phyloP scores from a whole-genome alignment of 371 early-diverging fungal genomes.

The Zychaea mexicana region DNA sequence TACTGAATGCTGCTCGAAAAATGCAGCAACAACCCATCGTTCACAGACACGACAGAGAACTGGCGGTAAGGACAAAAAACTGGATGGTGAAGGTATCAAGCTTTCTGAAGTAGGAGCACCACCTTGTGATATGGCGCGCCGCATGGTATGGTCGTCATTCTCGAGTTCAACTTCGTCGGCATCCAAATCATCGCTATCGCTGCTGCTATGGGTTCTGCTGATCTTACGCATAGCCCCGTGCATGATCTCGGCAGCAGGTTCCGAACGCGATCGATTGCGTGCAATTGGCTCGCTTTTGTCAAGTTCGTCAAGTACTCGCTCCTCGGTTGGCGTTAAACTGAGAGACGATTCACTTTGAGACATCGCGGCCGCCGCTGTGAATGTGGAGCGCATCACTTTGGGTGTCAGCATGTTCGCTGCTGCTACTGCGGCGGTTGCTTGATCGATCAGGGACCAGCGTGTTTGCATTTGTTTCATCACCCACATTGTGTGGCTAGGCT shows the following conservation, averaged over 20 bases:
- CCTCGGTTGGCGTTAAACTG: constrained; percentile 5
- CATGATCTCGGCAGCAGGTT: constrained; percentile 13
- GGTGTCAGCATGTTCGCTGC: background rate
- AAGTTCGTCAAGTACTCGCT: background rate
- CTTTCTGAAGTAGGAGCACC: constrained; percentile 18
- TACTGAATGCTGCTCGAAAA: constrained; percentile 79
- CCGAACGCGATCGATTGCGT: constrained; percentile 20
- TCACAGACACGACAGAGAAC: constrained; percentile 85
- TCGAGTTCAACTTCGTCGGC: constrained; percentile 9
- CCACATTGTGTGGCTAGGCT: constrained; percentile 86
- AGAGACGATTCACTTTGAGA: background rate
- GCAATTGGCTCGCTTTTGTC: background rate
- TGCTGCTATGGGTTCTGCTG: background rate
- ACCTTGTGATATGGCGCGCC: constrained; percentile 29
- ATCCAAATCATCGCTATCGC: background rate
- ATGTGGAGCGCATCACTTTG: background rate
- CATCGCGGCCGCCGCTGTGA: background rate
- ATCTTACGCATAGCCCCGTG: background rate
- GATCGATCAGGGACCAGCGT: constrained; percentile 6
- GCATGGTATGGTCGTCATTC: constrained; percentile 10
- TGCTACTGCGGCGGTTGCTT: background rate
- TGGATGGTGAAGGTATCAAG: constrained; percentile 16
- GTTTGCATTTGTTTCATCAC: constrained; percentile 64
- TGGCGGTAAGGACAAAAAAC: constrained; percentile 32
- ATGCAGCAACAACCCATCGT: constrained; percentile 66